Evolutionary conservation across 2,329 filamentous ascomycete genomes (phyloP), one percentile per base, ranked within the genome.

Genomic region (Aspergillus alliaceus): DNA sequence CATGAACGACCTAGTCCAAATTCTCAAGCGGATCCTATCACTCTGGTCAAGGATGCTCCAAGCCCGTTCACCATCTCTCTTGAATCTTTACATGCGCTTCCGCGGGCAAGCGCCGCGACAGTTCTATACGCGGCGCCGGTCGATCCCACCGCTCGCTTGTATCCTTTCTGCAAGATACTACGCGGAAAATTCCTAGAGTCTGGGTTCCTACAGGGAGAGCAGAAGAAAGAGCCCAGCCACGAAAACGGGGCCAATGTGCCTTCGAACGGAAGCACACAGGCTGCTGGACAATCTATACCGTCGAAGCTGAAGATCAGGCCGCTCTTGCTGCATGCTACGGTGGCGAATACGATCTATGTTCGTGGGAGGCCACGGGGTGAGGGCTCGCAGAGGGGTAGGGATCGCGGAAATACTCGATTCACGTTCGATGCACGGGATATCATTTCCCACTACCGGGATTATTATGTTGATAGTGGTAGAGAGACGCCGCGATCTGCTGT

Each of bases 341-440:
- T 97, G 4, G 76, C 95, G 51, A 96, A 97, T 72, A 96, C 92
- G 0, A 84, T 92, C 14, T 96, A 96, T 70, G 86, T 72, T 34
- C 63, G 62, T 15, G 63, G 69, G 6, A 64, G 65, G 35, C 59
- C 56, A 20, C 61, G 53, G 6, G 44, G 58, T 27, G 35, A 51
- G n/a, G 53, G 54, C n/a, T 35, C 37, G 7, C 44, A 50, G 12
- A 58, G 51, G 11, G 50, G 52, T 6, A 62, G 56, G 48, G 61
- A 54, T 9, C 44, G 35, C 25, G 59, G 29, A 65, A 61, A 5
- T n/a, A n/a, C n/a, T 39, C 64, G 61, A n/a, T 88, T 64, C 82
- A 90, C 69, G 22, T 72, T 77, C 42, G 72, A 78, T 66, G 69
- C 74, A 29, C 64, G 72, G 46, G 66, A 66, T 59, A 53, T 75